A percentile compares a stretch with the other conserved stretches of the same genome.
Conservation (phyloP, 2,329 filamentous ascomycete species). For the Colletotrichum cereale region DNA sequence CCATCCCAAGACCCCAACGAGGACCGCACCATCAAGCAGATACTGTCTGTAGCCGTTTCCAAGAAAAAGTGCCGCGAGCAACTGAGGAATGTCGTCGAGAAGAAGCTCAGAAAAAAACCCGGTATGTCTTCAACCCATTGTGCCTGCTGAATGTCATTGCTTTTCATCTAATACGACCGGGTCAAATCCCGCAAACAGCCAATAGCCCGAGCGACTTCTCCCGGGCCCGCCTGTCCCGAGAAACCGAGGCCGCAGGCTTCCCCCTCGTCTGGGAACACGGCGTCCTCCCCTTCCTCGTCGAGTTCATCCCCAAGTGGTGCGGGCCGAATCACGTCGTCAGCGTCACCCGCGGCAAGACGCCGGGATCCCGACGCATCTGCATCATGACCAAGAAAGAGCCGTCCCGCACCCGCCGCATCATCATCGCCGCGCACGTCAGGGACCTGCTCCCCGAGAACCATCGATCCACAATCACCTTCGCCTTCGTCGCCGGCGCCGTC, state of each 20-base stretch:
- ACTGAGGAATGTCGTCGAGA: slow-evolving; percentile 51
- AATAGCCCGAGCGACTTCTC: slow-evolving; percentile 50
- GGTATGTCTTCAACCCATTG: slow-evolving; percentile 35
- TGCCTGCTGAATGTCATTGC: no score
- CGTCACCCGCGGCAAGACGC: slow-evolving; percentile 52
- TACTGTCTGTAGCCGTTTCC: slow-evolving; percentile 47
- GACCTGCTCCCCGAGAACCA: slow-evolving; percentile 55
- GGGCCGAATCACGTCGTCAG: slow-evolving; percentile 55
- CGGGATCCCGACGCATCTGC: slow-evolving; percentile 52
- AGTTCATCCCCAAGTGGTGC: slow-evolving; percentile 57
- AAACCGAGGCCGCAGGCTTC: slow-evolving; percentile 53
- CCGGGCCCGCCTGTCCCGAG: slow-evolving; percentile 45
- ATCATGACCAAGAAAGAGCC: slow-evolving; percentile 54
- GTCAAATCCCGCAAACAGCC: slow-evolving; percentile 45
- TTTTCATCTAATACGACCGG: slow-evolving; percentile 33
- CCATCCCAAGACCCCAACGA: slow-evolving; percentile 27
- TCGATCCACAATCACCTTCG: slow-evolving; percentile 49
- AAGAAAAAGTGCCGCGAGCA: slow-evolving; percentile 54
- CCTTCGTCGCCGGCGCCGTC: slow-evolving; percentile 54
- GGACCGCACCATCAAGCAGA: slow-evolving; percentile 42
- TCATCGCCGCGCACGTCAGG: slow-evolving; percentile 56
- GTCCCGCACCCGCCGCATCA: slow-evolving; percentile 52
- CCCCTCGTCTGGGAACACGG: slow-evolving; percentile 58
- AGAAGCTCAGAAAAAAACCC: slow-evolving; percentile 48
- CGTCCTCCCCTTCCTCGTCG: slow-evolving; percentile 57